Evolutionary conservation across 2,329 filamentous ascomycete genomes (phyloP), one percentile per base, ranked within the genome.

Genomic region (Fusarium sp.): DNA sequence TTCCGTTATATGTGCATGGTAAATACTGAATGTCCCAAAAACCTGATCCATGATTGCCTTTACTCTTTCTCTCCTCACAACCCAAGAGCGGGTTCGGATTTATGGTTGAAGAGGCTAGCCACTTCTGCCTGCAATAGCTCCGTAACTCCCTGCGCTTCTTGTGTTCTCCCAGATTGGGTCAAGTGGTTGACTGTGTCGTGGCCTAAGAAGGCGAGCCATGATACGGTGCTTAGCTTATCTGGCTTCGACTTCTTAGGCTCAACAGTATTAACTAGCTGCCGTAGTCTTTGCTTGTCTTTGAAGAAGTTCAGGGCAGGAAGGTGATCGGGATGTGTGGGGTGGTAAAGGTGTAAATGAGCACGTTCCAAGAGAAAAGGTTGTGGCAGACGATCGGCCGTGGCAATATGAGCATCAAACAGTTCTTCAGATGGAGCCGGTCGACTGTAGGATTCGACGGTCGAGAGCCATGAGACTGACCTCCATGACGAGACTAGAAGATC

Each of bases 281-380:
- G 77, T 38, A 84, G 62, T 36, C 71, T 77, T 38, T 80, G 64
- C 63, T 76, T 80, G 56, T 83, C 77, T 50, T 77, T 71, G 67
- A 90, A 84, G 60, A 87, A 85, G 5, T 82, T 76, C 17, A 90
- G 75, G 0, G 89, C 89, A 3, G 83, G 82, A 5, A 81, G 78
- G 28, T 86, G 83, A 32, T 84, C 83, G 1, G 89, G 89, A 6
- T 82, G 81, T 0, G 85, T 85, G 0, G 89, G 89, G 75, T 90
- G 89, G 64, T 88, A 83, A 4, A 91, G 82, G 34, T 86, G 83
- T 8, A 91, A 81, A 72, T 90, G 89, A 0, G 89, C 88, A 38
- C 83, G 82, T 56, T 89, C 85, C 13, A 89, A 77, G 13, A 78
- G 77, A 42, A 86, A 78, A 3, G 82, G 79, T 30, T 76, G 75